These are phyloP conservation scores for Leishmania braziliensis DNA, from an alignment of 208 protist species.

Conservation along the genomic window DNA sequence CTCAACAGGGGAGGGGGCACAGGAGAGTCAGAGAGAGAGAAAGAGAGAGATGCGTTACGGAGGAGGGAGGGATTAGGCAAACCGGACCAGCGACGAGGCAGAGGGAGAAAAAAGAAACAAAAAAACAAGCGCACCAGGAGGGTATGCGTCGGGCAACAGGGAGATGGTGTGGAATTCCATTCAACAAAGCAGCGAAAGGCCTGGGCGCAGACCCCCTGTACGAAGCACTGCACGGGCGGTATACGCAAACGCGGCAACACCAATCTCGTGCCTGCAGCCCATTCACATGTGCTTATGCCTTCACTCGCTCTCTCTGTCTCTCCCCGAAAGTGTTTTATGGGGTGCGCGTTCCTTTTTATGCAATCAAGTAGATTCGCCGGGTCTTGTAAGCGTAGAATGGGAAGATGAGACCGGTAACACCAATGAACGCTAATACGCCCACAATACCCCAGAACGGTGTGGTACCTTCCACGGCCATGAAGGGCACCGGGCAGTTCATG, in stretches of 20 bases:
- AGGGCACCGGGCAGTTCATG: conserved; percentile 69
- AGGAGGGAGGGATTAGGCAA: not conserved
- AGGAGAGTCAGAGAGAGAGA: not conserved
- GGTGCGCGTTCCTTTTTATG: not conserved
- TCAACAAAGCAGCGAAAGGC: too few relatives aligned
- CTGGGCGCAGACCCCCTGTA: too few relatives aligned
- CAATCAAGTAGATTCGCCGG: conserved; percentile 38
- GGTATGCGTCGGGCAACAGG: not conserved
- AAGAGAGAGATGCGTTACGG: not conserved
- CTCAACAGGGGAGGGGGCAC: not conserved
- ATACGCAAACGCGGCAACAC: not conserved
- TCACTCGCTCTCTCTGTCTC: not conserved
- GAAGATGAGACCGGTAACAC: conserved; percentile 23
- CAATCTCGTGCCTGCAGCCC: not conserved
- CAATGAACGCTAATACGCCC: conserved; percentile 31
- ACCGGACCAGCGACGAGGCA: not conserved
- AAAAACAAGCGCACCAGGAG: not conserved
- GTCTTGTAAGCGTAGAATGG: conserved; percentile 52
- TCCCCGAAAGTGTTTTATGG: not conserved
- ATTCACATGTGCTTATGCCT: not conserved
- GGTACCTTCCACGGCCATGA: conserved; percentile 27
- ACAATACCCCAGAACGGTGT: conserved; percentile 58
- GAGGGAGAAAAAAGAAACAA: not conserved
- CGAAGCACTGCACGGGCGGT: too few relatives aligned
- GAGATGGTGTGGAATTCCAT: not conserved